phyloP scores from a whole-genome alignment of 2,329 filamentous ascomycete species.

The Colletotrichum liaoningense region DNA sequence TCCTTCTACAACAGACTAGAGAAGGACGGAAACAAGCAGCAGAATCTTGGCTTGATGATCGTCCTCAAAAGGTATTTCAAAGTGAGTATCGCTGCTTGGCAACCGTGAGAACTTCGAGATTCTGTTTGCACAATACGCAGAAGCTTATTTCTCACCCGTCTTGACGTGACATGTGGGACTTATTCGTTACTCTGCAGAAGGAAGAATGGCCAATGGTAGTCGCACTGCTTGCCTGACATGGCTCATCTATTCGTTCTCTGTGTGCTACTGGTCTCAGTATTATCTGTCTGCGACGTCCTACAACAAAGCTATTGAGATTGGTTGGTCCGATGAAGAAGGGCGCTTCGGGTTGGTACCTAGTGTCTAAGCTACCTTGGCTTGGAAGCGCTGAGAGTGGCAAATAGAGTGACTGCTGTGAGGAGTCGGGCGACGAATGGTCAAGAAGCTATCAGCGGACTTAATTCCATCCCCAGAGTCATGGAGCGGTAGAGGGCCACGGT shows the following conservation, averaged over 20 bases:
- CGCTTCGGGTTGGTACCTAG: neutral
- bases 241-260: neutral
- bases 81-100: neutral
- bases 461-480: neutral
- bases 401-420: neutral
- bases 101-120: neutral
- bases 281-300: neutral
- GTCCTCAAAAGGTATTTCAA: neutral
- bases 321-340: neutral
- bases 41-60: neutral
- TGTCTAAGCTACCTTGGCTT: neutral
- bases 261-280: neutral
- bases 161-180: neutral
- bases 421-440: neutral
- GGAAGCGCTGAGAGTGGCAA: neutral
- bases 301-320: neutral
- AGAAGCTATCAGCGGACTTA: neutral
- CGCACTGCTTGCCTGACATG: neutral
- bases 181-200: neutral
- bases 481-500: neutral
- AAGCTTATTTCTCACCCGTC: neutral
- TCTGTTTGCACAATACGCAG: neutral
- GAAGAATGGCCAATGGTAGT: neutral
- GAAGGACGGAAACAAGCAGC: neutral
- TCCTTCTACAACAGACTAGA: neutral